phyloP scores from a whole-genome alignment of 1,284 basidiomycete species.

The Rhodotorula sp. region DNA sequence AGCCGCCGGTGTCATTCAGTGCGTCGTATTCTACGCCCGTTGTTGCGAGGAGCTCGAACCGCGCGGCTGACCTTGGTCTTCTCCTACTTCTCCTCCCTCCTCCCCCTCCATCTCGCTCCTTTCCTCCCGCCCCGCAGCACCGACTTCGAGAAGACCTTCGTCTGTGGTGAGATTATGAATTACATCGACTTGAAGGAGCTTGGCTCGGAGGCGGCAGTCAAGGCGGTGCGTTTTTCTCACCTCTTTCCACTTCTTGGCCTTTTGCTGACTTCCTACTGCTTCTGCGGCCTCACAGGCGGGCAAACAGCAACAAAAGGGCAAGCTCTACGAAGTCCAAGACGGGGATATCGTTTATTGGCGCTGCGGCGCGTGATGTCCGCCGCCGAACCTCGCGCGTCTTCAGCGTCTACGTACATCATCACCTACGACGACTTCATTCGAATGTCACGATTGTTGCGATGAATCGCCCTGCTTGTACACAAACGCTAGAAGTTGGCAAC shows the following conservation, averaged over 20 bases:
- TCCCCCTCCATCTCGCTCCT: background rate
- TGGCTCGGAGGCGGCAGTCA: conserved; percentile 85
- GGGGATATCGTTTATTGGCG: conserved; percentile 47
- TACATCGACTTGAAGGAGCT: conserved; percentile 89
- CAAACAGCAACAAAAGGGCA: conserved; percentile 93
- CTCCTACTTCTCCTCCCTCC: conserved; percentile 34
- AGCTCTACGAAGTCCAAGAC: conserved; percentile 74
- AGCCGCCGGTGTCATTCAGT: conserved; percentile 98
- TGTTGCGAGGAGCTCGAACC: no score
- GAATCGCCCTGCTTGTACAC: no score
- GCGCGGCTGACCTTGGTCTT: background rate
- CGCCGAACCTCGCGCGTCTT: no score
- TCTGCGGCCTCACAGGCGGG: conserved; percentile 59
- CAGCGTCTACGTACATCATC: no score
- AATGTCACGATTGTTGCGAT: no score
- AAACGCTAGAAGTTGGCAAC: no score
- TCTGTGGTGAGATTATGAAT: conserved; percentile 98
- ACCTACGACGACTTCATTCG: no score
- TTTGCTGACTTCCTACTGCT: background rate
- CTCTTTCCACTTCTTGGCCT: background rate
- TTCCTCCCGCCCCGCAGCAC: conserved; percentile 55
- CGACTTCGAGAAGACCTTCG: conserved; percentile 96
- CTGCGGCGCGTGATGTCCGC: background rate
- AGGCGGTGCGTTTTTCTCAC: conserved; percentile 59
- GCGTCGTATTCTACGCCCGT: conserved; percentile 48